Percentiles rank a stretch among this genome's conserved stretches.
These are phyloP conservation scores for Cajanus cajan DNA, from an alignment of 306 rosid genomes.

Conservation along the genomic window DNA sequence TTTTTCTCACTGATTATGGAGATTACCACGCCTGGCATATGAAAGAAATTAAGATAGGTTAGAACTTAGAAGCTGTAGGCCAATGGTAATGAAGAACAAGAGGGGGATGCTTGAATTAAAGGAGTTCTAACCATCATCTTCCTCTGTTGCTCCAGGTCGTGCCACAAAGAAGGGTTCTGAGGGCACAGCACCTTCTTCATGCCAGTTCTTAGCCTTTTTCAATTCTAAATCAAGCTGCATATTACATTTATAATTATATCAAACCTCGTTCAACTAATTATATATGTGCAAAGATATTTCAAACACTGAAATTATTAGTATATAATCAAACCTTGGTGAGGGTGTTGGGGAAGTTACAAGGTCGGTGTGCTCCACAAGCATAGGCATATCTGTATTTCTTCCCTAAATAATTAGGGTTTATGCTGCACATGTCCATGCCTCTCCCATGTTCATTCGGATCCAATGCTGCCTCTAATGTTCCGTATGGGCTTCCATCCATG, in stretches of 20 bases:
- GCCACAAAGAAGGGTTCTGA: conserved; percentile 93
- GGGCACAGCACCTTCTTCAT: conserved; percentile 78
- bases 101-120: background rate
- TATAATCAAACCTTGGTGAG: conserved; percentile 65
- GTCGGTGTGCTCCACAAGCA: conserved; percentile 95
- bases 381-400: conserved; percentile 81
- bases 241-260: background rate
- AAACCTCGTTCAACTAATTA: conserved; percentile 1
- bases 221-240: conserved; percentile 68
- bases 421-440: conserved; percentile 96
- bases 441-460: conserved; percentile 88
- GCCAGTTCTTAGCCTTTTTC: conserved; percentile 76
- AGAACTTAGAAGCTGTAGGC: conserved; percentile 10
- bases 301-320: background rate
- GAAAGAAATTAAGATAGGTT: background rate
- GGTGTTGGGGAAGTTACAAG: conserved; percentile 96
- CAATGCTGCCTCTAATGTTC: conserved; percentile 75
- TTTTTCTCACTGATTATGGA: conserved; percentile 76
- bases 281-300: background rate
- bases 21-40: conserved; percentile 74
- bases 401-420: conserved; percentile 75
- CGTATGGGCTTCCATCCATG: conserved; percentile 70
- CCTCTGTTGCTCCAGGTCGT: conserved; percentile 86
- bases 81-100: background rate
- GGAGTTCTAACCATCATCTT: conserved; percentile 73